Evolutionary conservation across 768 basidiomycete species (phyloP).

Genomic region (Tulasnella calospora): DNA sequence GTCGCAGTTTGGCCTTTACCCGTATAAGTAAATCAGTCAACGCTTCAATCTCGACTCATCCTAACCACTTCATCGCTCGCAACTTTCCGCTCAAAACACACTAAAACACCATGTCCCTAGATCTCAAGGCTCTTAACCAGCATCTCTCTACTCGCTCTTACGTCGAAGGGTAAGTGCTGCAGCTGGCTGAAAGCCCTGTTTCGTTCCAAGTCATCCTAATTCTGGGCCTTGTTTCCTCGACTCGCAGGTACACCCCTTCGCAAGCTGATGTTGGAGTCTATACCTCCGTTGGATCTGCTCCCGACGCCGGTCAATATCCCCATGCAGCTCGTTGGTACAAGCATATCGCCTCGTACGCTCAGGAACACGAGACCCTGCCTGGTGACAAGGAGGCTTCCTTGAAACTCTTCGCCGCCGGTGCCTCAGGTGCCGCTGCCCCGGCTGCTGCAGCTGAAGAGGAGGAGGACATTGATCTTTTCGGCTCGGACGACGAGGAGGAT

Average conservation of each 20-base stretch:
- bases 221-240: slow-evolving; percentile 22
- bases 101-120: slow-evolving; percentile 31
- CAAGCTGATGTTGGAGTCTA: slow-evolving; percentile 93
- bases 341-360: slow-evolving; percentile 82
- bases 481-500: slow-evolving; percentile 75
- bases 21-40: slow-evolving; percentile 3
- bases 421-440: slow-evolving; percentile 40
- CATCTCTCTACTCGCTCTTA: slow-evolving; percentile 86
- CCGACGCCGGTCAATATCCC: slow-evolving; percentile 60
- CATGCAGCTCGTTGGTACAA: slow-evolving; percentile 86
- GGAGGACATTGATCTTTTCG: slow-evolving; percentile 82
- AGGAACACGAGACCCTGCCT: slow-evolving; percentile 71
- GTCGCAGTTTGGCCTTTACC: background rate
- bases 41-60: slow-evolving; percentile 1
- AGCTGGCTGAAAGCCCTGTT: background rate
- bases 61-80: background rate
- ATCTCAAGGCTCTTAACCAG: slow-evolving; percentile 59
- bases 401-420: slow-evolving; percentile 55
- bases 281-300: slow-evolving; percentile 67
- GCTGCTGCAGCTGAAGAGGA: slow-evolving; percentile 54
- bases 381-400: slow-evolving; percentile 82
- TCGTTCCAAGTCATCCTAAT: background rate
- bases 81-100: background rate
- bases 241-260: slow-evolving; percentile 74
- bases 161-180: slow-evolving; percentile 74